phyloP scores from a whole-genome alignment of 2,329 filamentous ascomycete species.

The Hypoxylon sp. region DNA sequence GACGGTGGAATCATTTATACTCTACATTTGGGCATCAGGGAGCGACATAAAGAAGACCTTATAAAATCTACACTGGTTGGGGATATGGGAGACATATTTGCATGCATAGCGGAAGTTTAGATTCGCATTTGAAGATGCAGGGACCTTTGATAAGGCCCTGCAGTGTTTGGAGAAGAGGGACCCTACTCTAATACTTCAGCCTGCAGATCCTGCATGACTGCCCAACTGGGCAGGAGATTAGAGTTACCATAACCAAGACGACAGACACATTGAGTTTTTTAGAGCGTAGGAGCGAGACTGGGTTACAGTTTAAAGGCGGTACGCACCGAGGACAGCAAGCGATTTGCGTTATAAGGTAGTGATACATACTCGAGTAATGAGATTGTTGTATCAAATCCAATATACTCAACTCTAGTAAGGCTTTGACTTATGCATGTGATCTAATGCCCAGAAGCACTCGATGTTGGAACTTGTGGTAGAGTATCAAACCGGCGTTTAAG shows the following conservation, averaged over 20 bases:
- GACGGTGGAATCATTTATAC: conserved; percentile 26
- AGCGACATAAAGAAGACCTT: conserved; percentile 6
- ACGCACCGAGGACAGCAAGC: conserved; percentile 27
- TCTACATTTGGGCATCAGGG: conserved; percentile 20
- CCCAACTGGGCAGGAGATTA: conserved; percentile 32
- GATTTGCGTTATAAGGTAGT: conserved; percentile 25
- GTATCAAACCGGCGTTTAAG: not conserved
- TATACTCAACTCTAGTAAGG: not conserved
- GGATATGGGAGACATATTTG: conserved; percentile 8
- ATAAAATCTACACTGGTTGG: conserved; percentile 9
- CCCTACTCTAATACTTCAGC: conserved; percentile 20
- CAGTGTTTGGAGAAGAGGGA: not conserved
- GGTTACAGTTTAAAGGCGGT: conserved; percentile 26
- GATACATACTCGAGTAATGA: conserved; percentile 12
- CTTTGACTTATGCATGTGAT: not conserved
- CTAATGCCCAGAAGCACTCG: not conserved
- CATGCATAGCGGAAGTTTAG: conserved; percentile 24
- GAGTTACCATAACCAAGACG: conserved; percentile 6
- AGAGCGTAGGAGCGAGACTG: conserved; percentile 5
- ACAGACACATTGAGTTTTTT: conserved; percentile 7
- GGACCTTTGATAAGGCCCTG: conserved; percentile 4
- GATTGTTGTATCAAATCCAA: conserved; percentile 1
- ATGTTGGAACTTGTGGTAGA: not conserved
- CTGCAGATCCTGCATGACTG: conserved; percentile 39
- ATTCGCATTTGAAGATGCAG: conserved; percentile 25